phyloP scores from a whole-genome alignment of 2,329 filamentous ascomycete species.

The Talaromyces amestolkiae region DNA sequence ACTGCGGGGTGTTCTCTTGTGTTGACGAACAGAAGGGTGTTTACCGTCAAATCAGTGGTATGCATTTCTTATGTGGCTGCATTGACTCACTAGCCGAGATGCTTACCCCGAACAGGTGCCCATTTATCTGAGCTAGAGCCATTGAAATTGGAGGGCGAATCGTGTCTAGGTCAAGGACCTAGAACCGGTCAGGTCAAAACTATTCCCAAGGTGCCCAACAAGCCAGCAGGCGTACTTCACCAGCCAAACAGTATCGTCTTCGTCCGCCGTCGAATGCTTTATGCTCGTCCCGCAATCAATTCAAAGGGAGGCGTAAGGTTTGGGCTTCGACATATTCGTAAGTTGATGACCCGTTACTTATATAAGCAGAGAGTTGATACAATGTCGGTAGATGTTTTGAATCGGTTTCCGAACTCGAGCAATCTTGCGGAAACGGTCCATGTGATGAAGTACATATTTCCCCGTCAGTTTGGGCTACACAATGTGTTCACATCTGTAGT shows the following conservation, averaged over 20 bases:
- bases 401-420: slow-evolving; percentile 57
- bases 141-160: slow-evolving; percentile 15
- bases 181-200: neutral
- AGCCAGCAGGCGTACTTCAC: slow-evolving; percentile 17
- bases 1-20: slow-evolving; percentile 71
- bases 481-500: slow-evolving; percentile 81
- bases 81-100: neutral
- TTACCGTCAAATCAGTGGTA: slow-evolving; percentile 76
- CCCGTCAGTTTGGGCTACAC: slow-evolving; percentile 81
- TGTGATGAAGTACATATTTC: slow-evolving; percentile 90
- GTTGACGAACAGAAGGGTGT: slow-evolving; percentile 62
- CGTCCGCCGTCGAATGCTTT: slow-evolving; percentile 80
- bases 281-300: slow-evolving; percentile 71
- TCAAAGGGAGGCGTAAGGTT: slow-evolving; percentile 65
- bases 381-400: slow-evolving; percentile 68
- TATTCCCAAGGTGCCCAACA: neutral
- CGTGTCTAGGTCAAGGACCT: neutral
- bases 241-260: slow-evolving; percentile 64
- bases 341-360: slow-evolving; percentile 33
- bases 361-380: neutral
- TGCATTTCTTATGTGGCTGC: slow-evolving; percentile 23
- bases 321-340: slow-evolving; percentile 79
- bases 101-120: slow-evolving; percentile 25
- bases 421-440: slow-evolving; percentile 60
- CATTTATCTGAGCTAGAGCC: slow-evolving; percentile 33